A percentile compares a stretch with the other conserved stretches of the same genome.
Conservation (phyloP, 352 stramenopile genomes). For the Elongisporangium anandrum region DNA sequence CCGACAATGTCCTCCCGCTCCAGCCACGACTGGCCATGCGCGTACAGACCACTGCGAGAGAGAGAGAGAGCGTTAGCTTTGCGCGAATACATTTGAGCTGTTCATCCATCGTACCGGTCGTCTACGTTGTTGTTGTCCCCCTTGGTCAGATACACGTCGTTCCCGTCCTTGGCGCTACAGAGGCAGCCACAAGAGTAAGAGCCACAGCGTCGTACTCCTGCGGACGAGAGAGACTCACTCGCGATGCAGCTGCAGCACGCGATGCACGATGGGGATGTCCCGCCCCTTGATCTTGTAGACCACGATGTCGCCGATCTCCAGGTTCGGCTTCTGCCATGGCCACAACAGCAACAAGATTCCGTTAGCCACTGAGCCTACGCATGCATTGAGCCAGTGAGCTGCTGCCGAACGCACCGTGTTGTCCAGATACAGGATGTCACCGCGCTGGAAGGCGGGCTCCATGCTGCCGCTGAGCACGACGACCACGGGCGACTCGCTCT, state of each 20-base stretch:
- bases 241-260: conserved; percentile 96
- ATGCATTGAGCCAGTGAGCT: background rate
- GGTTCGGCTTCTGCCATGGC: conserved; percentile 47
- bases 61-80: conserved; percentile 7
- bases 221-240: conserved; percentile 28
- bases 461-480: conserved; percentile 98
- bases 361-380: background rate
- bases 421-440: conserved; percentile 98
- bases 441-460: conserved; percentile 98
- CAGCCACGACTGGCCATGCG: conserved; percentile 97
- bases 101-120: conserved; percentile 76
- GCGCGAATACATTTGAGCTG: background rate
- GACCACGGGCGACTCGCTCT: conserved; percentile 97
- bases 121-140: conserved; percentile 99
- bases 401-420: conserved; percentile 77
- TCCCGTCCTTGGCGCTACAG: conserved; percentile 63
- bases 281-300: conserved; percentile 98
- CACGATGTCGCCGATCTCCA: conserved; percentile 89
- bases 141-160: conserved; percentile 97
- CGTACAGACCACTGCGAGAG: conserved; percentile 89
- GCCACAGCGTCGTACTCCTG: background rate
- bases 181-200: conserved; percentile 6
- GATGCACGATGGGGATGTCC: conserved; percentile 99
- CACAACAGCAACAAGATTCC: conserved; percentile 1
- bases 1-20: conserved; percentile 97